Evolutionary conservation across 2,329 filamentous ascomycete genomes (phyloP), one percentile per base, ranked within the genome.

Genomic region (Aspergillus ibericus): DNA sequence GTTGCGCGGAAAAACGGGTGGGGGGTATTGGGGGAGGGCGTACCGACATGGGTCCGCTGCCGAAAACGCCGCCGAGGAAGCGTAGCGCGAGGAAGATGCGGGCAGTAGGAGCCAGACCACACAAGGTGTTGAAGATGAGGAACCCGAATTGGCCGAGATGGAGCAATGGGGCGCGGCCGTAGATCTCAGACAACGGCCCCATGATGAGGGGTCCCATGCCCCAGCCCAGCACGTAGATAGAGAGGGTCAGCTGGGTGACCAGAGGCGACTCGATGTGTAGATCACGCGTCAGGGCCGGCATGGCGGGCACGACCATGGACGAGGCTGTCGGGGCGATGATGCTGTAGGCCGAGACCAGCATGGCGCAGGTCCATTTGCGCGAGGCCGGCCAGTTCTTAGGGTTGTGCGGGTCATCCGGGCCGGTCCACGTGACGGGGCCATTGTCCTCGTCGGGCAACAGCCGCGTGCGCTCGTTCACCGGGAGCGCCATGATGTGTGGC

Each of bases 321-420:
- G 83, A 85, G 2, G 85, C 83, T 27, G 88, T 83, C 0, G 86
- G 85, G 4, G 83, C 84, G 59, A 88, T 82, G 63, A 87, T 79
- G 5, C 83, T 85, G 68, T 85, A 86, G 49, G 78, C 71, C 1
- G 84, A 80, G 32, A 86, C 75, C 55, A 84, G 75, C 35, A 83
- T 75, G 2, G 82, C 80, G n/a, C 80, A 80, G 2, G 73, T 71
- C 85, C 85, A 88, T 71, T 86, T 87, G 67, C 77, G 81, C 22
- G 68, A 72, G 15, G 71, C 72, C 0, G 76, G 59, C 85, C 85
- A 88, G 71, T 86, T 85, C 55, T 75, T 74, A 2, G 78, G 77
- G 52, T 80, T 78, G 10, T 69, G 68, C 1, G 74, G 74, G 54
- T 80, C 78, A 55, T 85, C 75, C 3, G 82, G 80, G 0, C 46